Percentiles rank a stretch among this genome's conserved stretches.
Conservation (phyloP, 2,329 filamentous ascomycete species). For the Orbilia quercus region DNA sequence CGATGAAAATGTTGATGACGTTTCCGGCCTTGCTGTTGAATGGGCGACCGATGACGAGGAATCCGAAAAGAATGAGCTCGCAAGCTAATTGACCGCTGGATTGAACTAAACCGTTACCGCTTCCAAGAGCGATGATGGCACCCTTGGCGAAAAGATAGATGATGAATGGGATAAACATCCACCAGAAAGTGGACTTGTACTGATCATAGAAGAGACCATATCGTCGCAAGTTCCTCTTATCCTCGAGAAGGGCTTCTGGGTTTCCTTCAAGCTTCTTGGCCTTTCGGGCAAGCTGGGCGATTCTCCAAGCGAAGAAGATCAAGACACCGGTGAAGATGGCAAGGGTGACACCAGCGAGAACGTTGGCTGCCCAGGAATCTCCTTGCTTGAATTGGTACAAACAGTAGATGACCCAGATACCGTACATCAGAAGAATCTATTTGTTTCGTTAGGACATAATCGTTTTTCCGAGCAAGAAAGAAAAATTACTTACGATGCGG, state of each 20-base stretch:
- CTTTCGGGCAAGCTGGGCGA: constrained; percentile 78
- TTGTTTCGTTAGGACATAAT: constrained; percentile 14
- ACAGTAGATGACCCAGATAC: constrained; percentile 94
- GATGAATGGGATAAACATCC: constrained; percentile 91
- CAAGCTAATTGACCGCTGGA: constrained; percentile 81
- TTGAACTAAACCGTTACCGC: constrained; percentile 86
- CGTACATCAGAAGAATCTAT: constrained; percentile 84
- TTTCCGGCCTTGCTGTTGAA: constrained; percentile 88
- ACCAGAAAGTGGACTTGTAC: constrained; percentile 96
- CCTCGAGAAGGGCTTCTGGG: constrained; percentile 78
- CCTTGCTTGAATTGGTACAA: constrained; percentile 93
- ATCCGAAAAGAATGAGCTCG: constrained; percentile 79
- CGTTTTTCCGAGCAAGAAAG: background rate
- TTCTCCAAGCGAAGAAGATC: constrained; percentile 84
- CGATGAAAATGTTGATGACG: constrained; percentile 92
- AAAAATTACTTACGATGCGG: constrained; percentile 68
- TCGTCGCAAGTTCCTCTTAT: constrained; percentile 91
- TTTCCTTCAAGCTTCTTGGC: constrained; percentile 79
- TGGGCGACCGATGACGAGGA: constrained; percentile 86
- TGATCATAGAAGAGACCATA: constrained; percentile 98
- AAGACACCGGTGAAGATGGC: constrained; percentile 82
- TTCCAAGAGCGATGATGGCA: constrained; percentile 81
- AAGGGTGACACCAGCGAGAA: constrained; percentile 83
- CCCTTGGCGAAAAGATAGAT: constrained; percentile 92
- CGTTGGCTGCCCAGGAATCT: constrained; percentile 92